Base-by-base conservation (phyloP, 1,284 basidiomycete genomes). In the Leccinum pachyderme region DNA sequence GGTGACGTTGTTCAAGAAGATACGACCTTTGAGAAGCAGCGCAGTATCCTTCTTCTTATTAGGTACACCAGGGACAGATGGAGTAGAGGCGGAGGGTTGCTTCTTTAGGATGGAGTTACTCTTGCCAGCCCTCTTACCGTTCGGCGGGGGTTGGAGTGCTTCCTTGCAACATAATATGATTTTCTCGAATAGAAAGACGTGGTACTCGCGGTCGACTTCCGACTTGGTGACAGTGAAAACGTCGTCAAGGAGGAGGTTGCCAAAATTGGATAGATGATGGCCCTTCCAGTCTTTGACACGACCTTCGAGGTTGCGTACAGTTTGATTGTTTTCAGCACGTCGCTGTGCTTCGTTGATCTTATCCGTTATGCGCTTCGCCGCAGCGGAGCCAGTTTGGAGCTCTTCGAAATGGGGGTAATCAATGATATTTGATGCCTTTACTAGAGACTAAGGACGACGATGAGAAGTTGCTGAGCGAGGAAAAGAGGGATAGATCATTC, bases 201-300 rank as follows among this genome's bases (percentile, higher is more conserved):
- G 94, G 68, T 99, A 99, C 71, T 99, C 97, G 62, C 96, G 83
- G 71, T 98, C 95, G 63, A 95, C 92, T 59, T 97, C 95, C 58
- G 89, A 92, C 75, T 99, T 99, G 63, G 92, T 95, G 52, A 99
- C 97, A 59, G 89, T 86, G 73, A 99, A 99, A 57, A 94, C 83
- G 71, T 98, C 96, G 69, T 98, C 94, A 24, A 98, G 84, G 35
- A 96, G 81, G 47, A 99, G 86, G 59, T 90, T 84, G 57, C 97
- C 97, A 64, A 99, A 99, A 63, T 93, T 91, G 63, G 86, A 86
- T 44, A 98, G 81, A 68, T 96, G 92, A 74, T 99, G 97, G 6
- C 96, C 96, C 73, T 99, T 99, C 97, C 97, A 99, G 72, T 99
- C 96, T 61, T 97, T 95, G 50, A 99, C 95, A 33, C 97, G 87